A percentile compares a stretch with the other conserved stretches of the same genome.
Conservation (phyloP, 2,329 filamentous ascomycete genomes). For the Aplosporella prunicola region DNA sequence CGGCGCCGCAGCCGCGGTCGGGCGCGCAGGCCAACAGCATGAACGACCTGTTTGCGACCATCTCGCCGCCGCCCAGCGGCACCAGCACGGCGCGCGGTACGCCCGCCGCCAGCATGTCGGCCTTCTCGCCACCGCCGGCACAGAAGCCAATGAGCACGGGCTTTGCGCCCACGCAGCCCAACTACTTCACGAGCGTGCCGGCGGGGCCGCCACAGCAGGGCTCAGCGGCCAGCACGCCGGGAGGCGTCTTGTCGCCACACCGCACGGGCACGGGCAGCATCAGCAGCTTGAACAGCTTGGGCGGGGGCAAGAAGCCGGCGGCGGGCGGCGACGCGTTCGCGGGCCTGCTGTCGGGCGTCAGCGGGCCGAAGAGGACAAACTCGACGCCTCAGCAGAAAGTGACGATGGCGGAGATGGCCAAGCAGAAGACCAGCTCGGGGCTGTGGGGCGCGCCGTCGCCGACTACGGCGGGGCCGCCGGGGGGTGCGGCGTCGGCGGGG, state of each 20-base stretch:
- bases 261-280: slow-evolving; percentile 21
- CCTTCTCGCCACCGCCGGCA: slow-evolving; percentile 21
- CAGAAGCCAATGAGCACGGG: slow-evolving; percentile 47
- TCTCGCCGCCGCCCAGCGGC: slow-evolving; percentile 59
- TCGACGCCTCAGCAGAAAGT: slow-evolving; percentile 55
- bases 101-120: slow-evolving; percentile 34
- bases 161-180: slow-evolving; percentile 73
- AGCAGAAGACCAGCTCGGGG: slow-evolving; percentile 89
- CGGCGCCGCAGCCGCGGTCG: slow-evolving; percentile 76
- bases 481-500: not conserved
- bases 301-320: slow-evolving; percentile 38
- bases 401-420: slow-evolving; percentile 89
- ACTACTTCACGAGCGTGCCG: slow-evolving; percentile 84
- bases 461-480: not conserved
- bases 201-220: slow-evolving; percentile 6
- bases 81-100: slow-evolving; percentile 39
- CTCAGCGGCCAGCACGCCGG: slow-evolving; percentile 33
- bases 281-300: slow-evolving; percentile 30
- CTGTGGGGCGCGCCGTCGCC: slow-evolving; percentile 66
- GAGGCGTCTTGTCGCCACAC: slow-evolving; percentile 30
- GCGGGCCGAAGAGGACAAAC: slow-evolving; percentile 63
- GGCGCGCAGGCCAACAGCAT: slow-evolving; percentile 71
- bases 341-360: slow-evolving; percentile 64
- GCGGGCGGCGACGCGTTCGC: slow-evolving; percentile 87
- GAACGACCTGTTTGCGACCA: slow-evolving; percentile 71